Evolutionary conservation across 2,329 filamentous ascomycete species (phyloP), one percentile per base, ranked within the genome.

Genomic region (Cadophora gregata): DNA sequence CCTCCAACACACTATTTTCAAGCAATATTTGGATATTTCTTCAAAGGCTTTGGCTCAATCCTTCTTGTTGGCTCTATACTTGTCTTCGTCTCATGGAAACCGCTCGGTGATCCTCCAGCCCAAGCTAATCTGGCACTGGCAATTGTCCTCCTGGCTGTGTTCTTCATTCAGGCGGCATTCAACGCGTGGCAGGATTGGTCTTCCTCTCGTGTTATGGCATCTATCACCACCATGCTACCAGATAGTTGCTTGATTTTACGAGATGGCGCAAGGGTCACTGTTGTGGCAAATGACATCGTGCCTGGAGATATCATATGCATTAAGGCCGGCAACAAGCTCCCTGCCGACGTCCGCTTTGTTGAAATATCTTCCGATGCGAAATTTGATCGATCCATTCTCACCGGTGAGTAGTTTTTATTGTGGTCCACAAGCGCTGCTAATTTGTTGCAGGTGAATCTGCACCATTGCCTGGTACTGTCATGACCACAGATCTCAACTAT

Each of bases 211-310:
- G 90, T 93, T 64, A 94, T 94, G 92, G 86, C 88, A 21, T 92
- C 90, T 0, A 94, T 94, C 75, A 91, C 89, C 58, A 89, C 85
- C 21, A 92, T 94, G 90, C 82, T 94, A n/a, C 91, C 91, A 0
- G 90, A 93, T 72, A 83, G 88, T 66, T 92, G 89, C 72, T 80
- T 88, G 29, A 83, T 91, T 8, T 78, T 90, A 7, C 86, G 91
- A 24, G 85, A 91, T 69, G 85, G 87, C 1, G 73, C 76, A 3
- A 80, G 85, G 68, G 73, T 80, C 0, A 82, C 80, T 19, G 79
- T 87, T 3, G 78, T 81, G 2, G 87, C 87, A 0, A 76, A 80
- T 0, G 86, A 92, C 10, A 81, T 94, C 29, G 90, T 93, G 0
- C 90, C 90, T 0, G 91, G 91, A 24, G 91, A 93, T 72, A 77